Evolutionary conservation across 257 asterid genomes (phyloP).

Genomic region (Solanum pimpinellifolium): DNA sequence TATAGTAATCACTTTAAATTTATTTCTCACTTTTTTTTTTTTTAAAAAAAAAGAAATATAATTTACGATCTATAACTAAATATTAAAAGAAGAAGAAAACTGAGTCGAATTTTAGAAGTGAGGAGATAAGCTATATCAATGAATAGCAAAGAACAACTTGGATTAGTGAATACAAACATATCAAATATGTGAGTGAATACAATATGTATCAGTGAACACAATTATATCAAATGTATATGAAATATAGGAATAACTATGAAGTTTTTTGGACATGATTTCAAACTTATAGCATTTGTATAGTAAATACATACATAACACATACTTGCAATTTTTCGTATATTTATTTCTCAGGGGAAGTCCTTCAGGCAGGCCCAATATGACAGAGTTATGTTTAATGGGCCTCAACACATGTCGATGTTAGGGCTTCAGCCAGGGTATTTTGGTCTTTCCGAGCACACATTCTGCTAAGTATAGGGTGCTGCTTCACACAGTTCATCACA

Average conservation of each 20-base stretch:
- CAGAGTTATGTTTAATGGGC: not conserved
- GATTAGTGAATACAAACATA: too few species aligned
- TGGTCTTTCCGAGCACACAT: not conserved
- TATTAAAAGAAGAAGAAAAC: too few species aligned
- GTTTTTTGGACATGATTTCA: not conserved
- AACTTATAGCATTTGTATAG: too few species aligned
- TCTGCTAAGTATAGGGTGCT: not conserved
- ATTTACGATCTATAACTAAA: too few species aligned
- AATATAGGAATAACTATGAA: not conserved
- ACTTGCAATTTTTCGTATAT: not conserved
- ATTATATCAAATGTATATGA: too few species aligned
- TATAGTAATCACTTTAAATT: not conserved
- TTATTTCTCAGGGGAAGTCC: not conserved
- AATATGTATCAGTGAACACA: not conserved
- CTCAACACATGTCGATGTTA: not conserved
- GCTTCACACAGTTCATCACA: not conserved
- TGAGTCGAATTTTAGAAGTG: fast-evolving
- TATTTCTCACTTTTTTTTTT: too few species aligned
- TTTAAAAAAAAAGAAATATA: too few species aligned
- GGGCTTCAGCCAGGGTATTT: not conserved
- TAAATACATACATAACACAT: too few species aligned
- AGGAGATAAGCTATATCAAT: too few species aligned
- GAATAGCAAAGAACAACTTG: too few species aligned
- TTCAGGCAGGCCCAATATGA: not conserved
- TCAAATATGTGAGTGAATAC: not conserved